Evolutionary conservation across 1,139 yeast genomes (phyloP).

Genomic region (Suhomyces terraborum): DNA sequence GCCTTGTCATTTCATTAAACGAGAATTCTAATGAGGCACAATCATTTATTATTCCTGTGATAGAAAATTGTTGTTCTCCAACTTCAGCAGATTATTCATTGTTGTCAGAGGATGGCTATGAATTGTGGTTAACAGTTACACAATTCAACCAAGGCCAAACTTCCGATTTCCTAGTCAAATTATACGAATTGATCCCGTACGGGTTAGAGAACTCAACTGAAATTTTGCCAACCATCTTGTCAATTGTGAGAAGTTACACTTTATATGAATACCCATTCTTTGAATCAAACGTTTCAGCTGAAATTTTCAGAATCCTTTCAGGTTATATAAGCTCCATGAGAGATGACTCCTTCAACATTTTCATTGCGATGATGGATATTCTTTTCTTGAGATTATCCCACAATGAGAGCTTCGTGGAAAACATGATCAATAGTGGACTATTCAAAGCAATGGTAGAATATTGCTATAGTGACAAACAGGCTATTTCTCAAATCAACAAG

Average conservation of each 20-base stretch:
- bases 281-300: slow-evolving; percentile 19
- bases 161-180: slow-evolving; percentile 39
- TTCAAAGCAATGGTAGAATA: slow-evolving; percentile 48
- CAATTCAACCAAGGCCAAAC: slow-evolving; percentile 51
- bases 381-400: slow-evolving; percentile 37
- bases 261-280: slow-evolving; percentile 58
- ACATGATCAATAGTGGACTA: slow-evolving; percentile 49
- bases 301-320: slow-evolving; percentile 55
- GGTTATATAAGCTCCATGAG: slow-evolving; percentile 63
- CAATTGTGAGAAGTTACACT: slow-evolving; percentile 71
- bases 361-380: slow-evolving; percentile 62
- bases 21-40: slow-evolving; percentile 60
- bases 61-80: slow-evolving; percentile 63
- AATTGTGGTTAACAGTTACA: slow-evolving; percentile 74
- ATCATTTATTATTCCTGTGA: slow-evolving; percentile 65
- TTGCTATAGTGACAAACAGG: slow-evolving; percentile 50
- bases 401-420: slow-evolving; percentile 34
- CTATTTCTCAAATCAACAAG: slow-evolving; percentile 52
- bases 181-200: slow-evolving; percentile 49
- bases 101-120: slow-evolving; percentile 84
- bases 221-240: slow-evolving; percentile 65
- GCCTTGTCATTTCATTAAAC: slow-evolving; percentile 65
- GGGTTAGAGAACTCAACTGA: slow-evolving; percentile 72
- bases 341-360: slow-evolving; percentile 64
- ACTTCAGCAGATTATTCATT: slow-evolving; percentile 60